Evolutionary conservation across 495 filamentous ascomycete genomes (phyloP), one percentile per base, ranked within the genome.

Genomic region (Xanthoparmelia taractica): DNA sequence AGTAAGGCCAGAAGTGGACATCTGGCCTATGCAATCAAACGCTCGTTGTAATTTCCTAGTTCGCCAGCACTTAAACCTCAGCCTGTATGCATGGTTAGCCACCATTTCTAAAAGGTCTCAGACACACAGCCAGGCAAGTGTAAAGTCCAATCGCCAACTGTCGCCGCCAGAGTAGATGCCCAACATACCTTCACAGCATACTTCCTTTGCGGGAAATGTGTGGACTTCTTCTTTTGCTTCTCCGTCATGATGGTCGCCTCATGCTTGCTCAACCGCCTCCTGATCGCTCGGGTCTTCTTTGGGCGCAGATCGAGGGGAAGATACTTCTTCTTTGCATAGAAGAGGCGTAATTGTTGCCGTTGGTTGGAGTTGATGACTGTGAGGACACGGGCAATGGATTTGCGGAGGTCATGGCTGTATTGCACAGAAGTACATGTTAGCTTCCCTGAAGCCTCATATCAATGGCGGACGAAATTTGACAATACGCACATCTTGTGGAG

Each of bases 311-410:
- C 94, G 71, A 97, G 90, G 62, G 91, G 92, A 47, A 91, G 80
- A 84, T 96, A 97, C 83, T 97, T 97, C 89, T 97, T 97, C 85
- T 85, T 86, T 85, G 96, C 94, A 85, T 99, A 99, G 87, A 97
- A 97, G 68, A 99, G 80, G 73, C 94, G 93, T 71, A 99, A 89
- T 80, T 97, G 94, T 61, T 91, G 82, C 73, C 94, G 87, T 84
- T 97, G 95, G 84, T 93, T 97, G 78, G 89, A 86, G 85, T 97
- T 97, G 87, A 97, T 96, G 83, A 97, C 85, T 76, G 94, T 99
- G 69, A 97, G 85, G 79, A 96, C 89, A 70, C 92, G 92, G 76
- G 94, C 95, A 77, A 99, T 96, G 63, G 91, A 93, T 87, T 99
- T 99, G 82, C 94, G 92, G 78, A 99, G 84, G 80, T 99, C 94